Evolutionary conservation across 2,329 filamentous ascomycete species (phyloP), one percentile per base, ranked within the genome.

Genomic region (Arthroderma uncinatum): DNA sequence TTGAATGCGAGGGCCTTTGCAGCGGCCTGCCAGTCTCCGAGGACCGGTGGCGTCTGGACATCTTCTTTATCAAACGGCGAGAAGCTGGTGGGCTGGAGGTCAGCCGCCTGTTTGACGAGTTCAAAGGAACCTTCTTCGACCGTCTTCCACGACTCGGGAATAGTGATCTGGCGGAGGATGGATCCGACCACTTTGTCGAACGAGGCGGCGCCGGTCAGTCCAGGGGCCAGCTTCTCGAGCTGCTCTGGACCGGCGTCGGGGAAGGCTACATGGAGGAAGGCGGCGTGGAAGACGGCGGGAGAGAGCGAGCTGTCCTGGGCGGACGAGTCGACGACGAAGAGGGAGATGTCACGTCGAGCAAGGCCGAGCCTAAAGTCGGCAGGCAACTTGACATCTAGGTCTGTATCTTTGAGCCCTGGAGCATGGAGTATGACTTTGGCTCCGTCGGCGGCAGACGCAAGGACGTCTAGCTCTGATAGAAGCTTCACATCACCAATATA

Each of bases 1-100:
- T 94, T 95, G 81, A 98, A 98, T 3, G 82, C 82, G 58, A 98
- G 79, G 52, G 85, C 87, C 78, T 94, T 93, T 60, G 92, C 93
- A 54, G 85, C 88, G 50, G 84, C 79, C 73, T 91, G 81, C 89
- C 91, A 95, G 71, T 86, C 81, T 65, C 82, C 81, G 59, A 95
- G 80, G 2, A 84, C 73, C 2, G 80, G 79, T 23, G 84, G 78
- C 39, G 75, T 71, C 94, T 63, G 89, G 0, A 73, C 64, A 66
- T 94, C 88, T 42, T 80, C 76, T 74, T 92, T 94, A 63, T 88
- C 80, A 68, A 90, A 94, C 1, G 83, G 73, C 54, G 81, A 81
- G 68, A 98, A 97, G 78, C 89, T 93, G 76, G 86, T 96, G 62
- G 82, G 72, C 61, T 83, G 84, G 67, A 92, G 78, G 59, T 84